Evolutionary conservation across 352 stramenopile genomes (phyloP).

Genomic region (Pilasporangium apinafurcum): DNA sequence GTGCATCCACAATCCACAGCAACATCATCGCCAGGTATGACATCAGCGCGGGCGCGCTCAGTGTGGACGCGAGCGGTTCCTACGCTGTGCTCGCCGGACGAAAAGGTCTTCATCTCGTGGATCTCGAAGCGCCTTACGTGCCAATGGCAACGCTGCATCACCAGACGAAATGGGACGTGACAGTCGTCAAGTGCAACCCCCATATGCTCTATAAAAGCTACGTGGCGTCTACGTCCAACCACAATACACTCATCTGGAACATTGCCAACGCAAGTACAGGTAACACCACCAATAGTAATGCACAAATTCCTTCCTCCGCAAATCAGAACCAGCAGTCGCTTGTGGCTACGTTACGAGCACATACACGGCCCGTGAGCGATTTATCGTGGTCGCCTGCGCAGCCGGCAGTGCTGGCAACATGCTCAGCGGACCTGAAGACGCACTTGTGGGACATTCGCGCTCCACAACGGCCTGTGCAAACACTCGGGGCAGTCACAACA

Average conservation of each 20-base stretch:
- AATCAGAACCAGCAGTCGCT: slow-evolving; percentile 29
- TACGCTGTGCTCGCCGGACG: slow-evolving; percentile 60
- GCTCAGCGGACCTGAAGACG: slow-evolving; percentile 72
- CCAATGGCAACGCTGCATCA: slow-evolving; percentile 57
- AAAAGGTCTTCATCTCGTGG: slow-evolving; percentile 65
- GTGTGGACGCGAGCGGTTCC: slow-evolving; percentile 63
- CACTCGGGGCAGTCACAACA: slow-evolving; percentile 56
- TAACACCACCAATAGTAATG: slow-evolving; percentile 4
- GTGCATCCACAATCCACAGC: slow-evolving; percentile 38
- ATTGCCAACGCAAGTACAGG: slow-evolving; percentile 20
- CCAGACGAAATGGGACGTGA: slow-evolving; percentile 77
- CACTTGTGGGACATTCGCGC: slow-evolving; percentile 79
- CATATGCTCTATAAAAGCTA: slow-evolving; percentile 53
- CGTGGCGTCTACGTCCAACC: slow-evolving; percentile 75
- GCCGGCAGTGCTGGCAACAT: slow-evolving; percentile 70
- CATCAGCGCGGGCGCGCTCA: slow-evolving; percentile 59
- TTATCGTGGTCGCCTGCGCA: slow-evolving; percentile 70
- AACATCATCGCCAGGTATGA: slow-evolving; percentile 60
- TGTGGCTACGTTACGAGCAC: slow-evolving; percentile 62
- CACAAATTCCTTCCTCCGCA: slow-evolving; percentile 10
- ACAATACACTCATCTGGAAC: slow-evolving; percentile 81
- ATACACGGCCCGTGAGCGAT: slow-evolving; percentile 72
- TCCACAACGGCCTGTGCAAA: slow-evolving; percentile 62
- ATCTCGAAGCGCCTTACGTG: slow-evolving; percentile 60
- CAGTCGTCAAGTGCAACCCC: slow-evolving; percentile 76